These are phyloP conservation scores for Trifolium pratense DNA, from an alignment of 306 rosid species.

Conservation along the genomic window DNA sequence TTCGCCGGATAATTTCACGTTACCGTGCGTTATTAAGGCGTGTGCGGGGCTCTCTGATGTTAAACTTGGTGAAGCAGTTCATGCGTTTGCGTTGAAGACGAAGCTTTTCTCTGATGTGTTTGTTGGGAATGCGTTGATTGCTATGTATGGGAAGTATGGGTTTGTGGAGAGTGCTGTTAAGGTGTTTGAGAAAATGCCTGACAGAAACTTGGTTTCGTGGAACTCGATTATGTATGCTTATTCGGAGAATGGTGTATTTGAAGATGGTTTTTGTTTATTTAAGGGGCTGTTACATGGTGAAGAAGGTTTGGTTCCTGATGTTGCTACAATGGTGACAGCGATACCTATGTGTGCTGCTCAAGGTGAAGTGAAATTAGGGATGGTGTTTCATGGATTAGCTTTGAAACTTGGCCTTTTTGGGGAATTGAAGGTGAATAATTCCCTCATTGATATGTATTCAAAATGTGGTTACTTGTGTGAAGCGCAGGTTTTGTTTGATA, in stretches of 20 bases:
- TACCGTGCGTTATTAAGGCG: constrained; percentile 75
- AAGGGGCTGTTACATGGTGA: constrained; percentile 51
- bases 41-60: constrained; percentile 57
- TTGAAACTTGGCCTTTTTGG: constrained; percentile 58
- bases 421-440: constrained; percentile 69
- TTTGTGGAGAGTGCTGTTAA: constrained; percentile 52
- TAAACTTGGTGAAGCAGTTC: constrained; percentile 58
- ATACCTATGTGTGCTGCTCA: constrained; percentile 66
- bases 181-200: constrained; percentile 66
- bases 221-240: constrained; percentile 67
- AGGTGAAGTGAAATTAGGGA: constrained; percentile 58
- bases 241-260: constrained; percentile 59
- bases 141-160: constrained; percentile 73
- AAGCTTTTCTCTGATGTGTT: constrained; percentile 59
- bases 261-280: constrained; percentile 49
- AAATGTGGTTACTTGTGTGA: constrained; percentile 65
- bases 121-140: constrained; percentile 71
- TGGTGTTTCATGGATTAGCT: constrained; percentile 73
- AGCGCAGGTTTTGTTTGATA: constrained; percentile 55
- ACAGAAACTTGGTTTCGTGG: constrained; percentile 78
- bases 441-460: constrained; percentile 76
- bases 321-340: constrained; percentile 70
- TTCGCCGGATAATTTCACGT: constrained; percentile 71
- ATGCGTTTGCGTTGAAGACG: constrained; percentile 70
- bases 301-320: constrained; percentile 66